Evolutionary conservation across 2,329 filamentous ascomycete genomes (phyloP).

Genomic region (Decorospora gaudefroyi): DNA sequence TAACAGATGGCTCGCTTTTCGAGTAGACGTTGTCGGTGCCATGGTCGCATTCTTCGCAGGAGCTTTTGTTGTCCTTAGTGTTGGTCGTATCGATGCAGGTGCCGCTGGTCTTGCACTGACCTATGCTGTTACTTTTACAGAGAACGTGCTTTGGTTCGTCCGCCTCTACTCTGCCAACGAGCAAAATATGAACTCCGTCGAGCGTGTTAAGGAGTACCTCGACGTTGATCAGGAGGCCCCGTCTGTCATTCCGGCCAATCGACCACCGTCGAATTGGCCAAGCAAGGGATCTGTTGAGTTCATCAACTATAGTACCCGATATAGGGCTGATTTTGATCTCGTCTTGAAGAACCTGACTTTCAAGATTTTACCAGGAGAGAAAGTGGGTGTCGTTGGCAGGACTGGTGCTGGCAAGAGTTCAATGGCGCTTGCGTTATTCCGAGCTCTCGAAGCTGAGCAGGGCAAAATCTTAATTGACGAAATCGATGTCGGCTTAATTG

Average conservation of each 20-base stretch:
- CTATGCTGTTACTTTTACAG: constrained; percentile 95
- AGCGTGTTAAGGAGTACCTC: constrained; percentile 95
- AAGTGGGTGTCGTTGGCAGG: constrained; percentile 93
- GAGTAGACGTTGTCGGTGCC: constrained; percentile 88
- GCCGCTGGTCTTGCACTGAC: constrained; percentile 91
- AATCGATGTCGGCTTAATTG: constrained; percentile 86
- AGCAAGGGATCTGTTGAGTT: constrained; percentile 85
- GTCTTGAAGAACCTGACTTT: constrained; percentile 85
- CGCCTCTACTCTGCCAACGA: constrained; percentile 93
- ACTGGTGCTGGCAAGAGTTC: constrained; percentile 98
- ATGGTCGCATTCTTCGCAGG: constrained; percentile 92
- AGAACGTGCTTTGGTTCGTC: constrained; percentile 96
- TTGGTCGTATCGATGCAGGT: constrained; percentile 84
- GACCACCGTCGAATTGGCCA: constrained; percentile 82
- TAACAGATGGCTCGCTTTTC: constrained; percentile 94
- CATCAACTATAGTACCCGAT: constrained; percentile 83
- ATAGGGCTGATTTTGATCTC: constrained; percentile 82
- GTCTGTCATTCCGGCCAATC: constrained; percentile 74
- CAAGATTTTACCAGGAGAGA: constrained; percentile 82
- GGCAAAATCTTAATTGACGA: constrained; percentile 90
- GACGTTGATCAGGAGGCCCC: constrained; percentile 93
- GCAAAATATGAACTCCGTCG: constrained; percentile 99
- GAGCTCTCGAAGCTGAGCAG: constrained; percentile 85
- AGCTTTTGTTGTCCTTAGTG: constrained; percentile 82
- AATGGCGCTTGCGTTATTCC: constrained; percentile 88